Percentiles rank a stretch among this genome's conserved stretches.
These are phyloP conservation scores for Escovopsis weberi DNA, from an alignment of 2,329 filamentous ascomycete species.

Conservation along the genomic window DNA sequence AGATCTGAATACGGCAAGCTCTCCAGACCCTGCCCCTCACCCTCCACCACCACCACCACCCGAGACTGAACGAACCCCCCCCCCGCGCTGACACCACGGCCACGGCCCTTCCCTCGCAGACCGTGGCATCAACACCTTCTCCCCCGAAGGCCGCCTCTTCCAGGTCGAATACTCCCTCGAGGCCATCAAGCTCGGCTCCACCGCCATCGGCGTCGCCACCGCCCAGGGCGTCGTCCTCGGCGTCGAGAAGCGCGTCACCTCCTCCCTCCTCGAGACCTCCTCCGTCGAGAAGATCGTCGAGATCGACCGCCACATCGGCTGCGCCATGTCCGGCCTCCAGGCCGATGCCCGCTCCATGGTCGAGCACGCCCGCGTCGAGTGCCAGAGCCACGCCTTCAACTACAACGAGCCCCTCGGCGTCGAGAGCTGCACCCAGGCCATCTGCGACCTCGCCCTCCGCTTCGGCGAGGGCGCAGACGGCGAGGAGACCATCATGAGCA, in stretches of 20 bases:
- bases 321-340: slow-evolving; percentile 96
- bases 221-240: slow-evolving; percentile 90
- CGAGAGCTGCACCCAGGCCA: slow-evolving; percentile 96
- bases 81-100: neutral
- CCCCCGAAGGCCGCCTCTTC: slow-evolving; percentile 97
- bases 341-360: slow-evolving; percentile 96
- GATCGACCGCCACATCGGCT: slow-evolving; percentile 96
- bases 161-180: slow-evolving; percentile 99
- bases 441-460: slow-evolving; percentile 89
- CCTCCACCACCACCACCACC: slow-evolving; percentile 4
- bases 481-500: slow-evolving; percentile 96
- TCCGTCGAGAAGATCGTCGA: slow-evolving; percentile 99
- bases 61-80: slow-evolving; percentile 3
- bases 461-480: slow-evolving; percentile 97
- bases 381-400: slow-evolving; percentile 94
- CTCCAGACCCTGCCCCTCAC: slow-evolving; percentile 8
- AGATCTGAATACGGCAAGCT: slow-evolving; percentile 84
- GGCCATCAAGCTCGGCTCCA: slow-evolving; percentile 98
- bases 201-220: slow-evolving; percentile 94
- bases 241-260: slow-evolving; percentile 98
- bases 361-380: slow-evolving; percentile 95
- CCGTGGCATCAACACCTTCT: slow-evolving; percentile 99
- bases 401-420: slow-evolving; percentile 91
- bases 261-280: slow-evolving; percentile 89
- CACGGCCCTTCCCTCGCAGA: slow-evolving; percentile 35